Conservation (phyloP, 1,139 yeast species). For the Debaryomyces psychrophilus region DNA sequence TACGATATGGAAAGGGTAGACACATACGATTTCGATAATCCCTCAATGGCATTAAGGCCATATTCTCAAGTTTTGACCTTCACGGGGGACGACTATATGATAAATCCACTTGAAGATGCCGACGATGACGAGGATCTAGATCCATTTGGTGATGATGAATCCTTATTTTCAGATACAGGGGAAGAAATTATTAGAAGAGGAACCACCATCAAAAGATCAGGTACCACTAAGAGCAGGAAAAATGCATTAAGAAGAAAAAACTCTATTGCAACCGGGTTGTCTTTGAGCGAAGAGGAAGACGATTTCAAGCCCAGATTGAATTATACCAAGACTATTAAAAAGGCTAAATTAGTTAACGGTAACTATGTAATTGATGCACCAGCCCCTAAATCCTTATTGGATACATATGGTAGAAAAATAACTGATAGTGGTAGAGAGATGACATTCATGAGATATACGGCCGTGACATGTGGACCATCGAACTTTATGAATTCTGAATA, state of each 20-base stretch:
- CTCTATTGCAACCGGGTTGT: slow-evolving; percentile 15
- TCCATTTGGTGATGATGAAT: slow-evolving; percentile 52
- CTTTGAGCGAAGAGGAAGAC: slow-evolving; percentile 37
- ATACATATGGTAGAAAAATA: slow-evolving; percentile 53
- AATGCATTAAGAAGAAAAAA: slow-evolving; percentile 19
- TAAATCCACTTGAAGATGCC: slow-evolving; percentile 47
- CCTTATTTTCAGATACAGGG: slow-evolving; percentile 47
- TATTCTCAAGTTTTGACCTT: slow-evolving; percentile 29
- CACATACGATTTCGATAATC: slow-evolving; percentile 22
- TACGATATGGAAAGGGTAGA: slow-evolving; percentile 23
- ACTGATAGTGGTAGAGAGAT: slow-evolving; percentile 62
- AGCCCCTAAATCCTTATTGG: slow-evolving; percentile 61
- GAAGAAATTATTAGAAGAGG: slow-evolving; percentile 41
- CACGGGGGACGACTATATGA: slow-evolving; percentile 45
- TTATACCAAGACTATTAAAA: slow-evolving; percentile 51
- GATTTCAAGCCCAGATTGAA: slow-evolving; percentile 47
- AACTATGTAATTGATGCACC: slow-evolving; percentile 82
- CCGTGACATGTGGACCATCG: slow-evolving; percentile 79
- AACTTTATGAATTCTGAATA: slow-evolving; percentile 60
- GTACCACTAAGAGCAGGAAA: slow-evolving; percentile 22
- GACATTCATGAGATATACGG: slow-evolving; percentile 77
- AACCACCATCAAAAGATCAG: slow-evolving; percentile 32
- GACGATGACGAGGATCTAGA: slow-evolving; percentile 39
- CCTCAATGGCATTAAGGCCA: slow-evolving; percentile 23
- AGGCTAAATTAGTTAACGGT: slow-evolving; percentile 64